Percentiles rank a stretch among this genome's conserved stretches.
Evolutionary conservation across 768 basidiomycete genomes (phyloP).

Genomic region (Suillus spraguei): DNA sequence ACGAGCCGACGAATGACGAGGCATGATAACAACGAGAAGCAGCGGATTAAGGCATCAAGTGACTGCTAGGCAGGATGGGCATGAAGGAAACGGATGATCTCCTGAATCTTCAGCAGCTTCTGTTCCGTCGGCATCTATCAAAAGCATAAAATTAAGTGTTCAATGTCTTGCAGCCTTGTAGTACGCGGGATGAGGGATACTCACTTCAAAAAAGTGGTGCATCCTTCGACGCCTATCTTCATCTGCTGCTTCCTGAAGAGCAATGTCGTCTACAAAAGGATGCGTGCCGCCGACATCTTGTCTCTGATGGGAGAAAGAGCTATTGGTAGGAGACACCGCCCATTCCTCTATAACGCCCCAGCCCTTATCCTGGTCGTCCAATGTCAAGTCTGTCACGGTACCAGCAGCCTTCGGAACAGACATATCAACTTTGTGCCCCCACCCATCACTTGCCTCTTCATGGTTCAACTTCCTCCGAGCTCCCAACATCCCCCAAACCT

Average conservation of each 20-base stretch:
- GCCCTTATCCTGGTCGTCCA: slow-evolving; percentile 15
- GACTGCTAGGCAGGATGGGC: slow-evolving; percentile 14
- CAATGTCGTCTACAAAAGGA: slow-evolving; percentile 50
- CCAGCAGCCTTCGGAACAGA: slow-evolving; percentile 20
- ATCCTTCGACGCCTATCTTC: slow-evolving; percentile 44
- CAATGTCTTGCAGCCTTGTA: neutral
- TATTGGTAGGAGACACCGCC: slow-evolving; percentile 12
- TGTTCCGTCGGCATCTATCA: slow-evolving; percentile 57
- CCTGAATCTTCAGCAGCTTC: slow-evolving; percentile 53
- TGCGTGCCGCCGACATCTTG: slow-evolving; percentile 21
- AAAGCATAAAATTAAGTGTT: neutral
- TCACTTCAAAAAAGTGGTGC: slow-evolving; percentile 54
- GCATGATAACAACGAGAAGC: neutral
- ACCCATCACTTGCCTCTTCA: slow-evolving; percentile 10
- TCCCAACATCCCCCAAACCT: slow-evolving; percentile 34
- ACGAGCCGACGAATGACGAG: neutral
- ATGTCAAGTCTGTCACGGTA: slow-evolving; percentile 19
- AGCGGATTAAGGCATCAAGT: neutral
- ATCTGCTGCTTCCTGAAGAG: slow-evolving; percentile 40
- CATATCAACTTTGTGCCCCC: slow-evolving; percentile 16
- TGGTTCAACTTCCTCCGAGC: slow-evolving; percentile 20
- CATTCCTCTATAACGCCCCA: slow-evolving; percentile 25
- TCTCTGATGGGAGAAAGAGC: slow-evolving; percentile 1
- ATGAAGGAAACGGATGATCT: slow-evolving; percentile 45
- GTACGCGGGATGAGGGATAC: slow-evolving; percentile 12